Evolutionary conservation across 768 basidiomycete genomes (phyloP), one percentile per base, ranked within the genome.

Genomic region (Leccinum incarnatum): DNA sequence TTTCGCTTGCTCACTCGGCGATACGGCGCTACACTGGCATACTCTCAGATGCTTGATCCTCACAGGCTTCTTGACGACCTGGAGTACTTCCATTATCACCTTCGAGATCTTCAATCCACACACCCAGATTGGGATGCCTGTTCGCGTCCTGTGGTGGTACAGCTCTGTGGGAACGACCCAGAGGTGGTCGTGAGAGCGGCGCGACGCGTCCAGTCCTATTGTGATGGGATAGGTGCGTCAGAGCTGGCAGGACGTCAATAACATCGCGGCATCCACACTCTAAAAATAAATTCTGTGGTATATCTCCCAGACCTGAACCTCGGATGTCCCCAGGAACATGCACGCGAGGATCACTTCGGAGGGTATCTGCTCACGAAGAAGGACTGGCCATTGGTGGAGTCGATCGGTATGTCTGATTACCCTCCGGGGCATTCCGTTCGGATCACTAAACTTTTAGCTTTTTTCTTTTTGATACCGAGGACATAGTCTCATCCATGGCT

Each of bases 1-100:
- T 92, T 91, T 65, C 80, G 90, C 34, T 62, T 81, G 12, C 79
- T 91, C 53, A 81, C 82, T 3, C 78, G 81, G 55, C 76, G 75
- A 59, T 79, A 91, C 70, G 85, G 86, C 19, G 82, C 87, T 27
- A 89, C 88, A 1, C 67, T 85, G 63, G 76, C 83, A 15, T 91
- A 88, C 72, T 88, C 90, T 3, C 89, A 92, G 67, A 93, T 93
- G 91, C 83, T 88, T 37, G 74, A 79, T 49, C 79, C 90, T 10
- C 78, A 85, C 37, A 79, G 73, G 58, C 76, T 93, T 14, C 69
- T 91, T 46, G 74, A 84, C 61, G 86, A 91, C 62, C 75, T 72
- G 57, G 83, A 83, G 5, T 91, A 90, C 65, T 78, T 87, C 36
- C 82, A 87, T 58, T 78, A 81, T 60, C 83, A 88, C 66, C 72